Evolutionary conservation across 2,329 filamentous ascomycete species (phyloP).

Genomic region (Colletotrichum sp.): DNA sequence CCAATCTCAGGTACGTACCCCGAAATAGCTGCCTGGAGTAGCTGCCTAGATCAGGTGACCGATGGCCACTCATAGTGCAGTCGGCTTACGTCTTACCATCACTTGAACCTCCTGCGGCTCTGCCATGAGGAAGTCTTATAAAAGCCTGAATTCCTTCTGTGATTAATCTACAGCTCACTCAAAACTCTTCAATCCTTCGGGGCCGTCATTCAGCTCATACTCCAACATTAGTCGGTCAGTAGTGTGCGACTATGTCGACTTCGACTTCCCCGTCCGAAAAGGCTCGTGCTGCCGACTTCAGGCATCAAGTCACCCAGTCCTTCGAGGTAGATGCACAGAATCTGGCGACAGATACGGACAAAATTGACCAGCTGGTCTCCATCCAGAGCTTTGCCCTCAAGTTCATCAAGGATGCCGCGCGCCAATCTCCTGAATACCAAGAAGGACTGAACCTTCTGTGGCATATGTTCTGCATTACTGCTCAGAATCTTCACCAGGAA

Average conservation of each 20-base stretch:
- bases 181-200: background rate
- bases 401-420: background rate
- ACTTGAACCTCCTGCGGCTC: background rate
- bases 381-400: background rate
- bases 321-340: background rate
- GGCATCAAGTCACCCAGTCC: background rate
- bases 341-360: background rate
- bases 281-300: background rate
- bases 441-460: background rate
- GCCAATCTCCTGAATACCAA: background rate
- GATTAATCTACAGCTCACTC: fast-evolving
- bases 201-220: background rate
- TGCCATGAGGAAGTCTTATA: background rate
- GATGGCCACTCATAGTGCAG: background rate
- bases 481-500: background rate
- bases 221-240: fast-evolving
- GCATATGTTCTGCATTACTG: background rate
- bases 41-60: background rate
- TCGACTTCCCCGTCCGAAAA: background rate
- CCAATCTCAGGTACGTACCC: fast-evolving
- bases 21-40: background rate
- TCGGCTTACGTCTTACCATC: background rate
- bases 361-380: background rate
- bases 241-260: background rate
- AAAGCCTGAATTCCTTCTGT: background rate